Evolutionary conservation across 164 flowering plant genomes (phyloP).

Genomic region (Chimonanthus salicifolius): DNA sequence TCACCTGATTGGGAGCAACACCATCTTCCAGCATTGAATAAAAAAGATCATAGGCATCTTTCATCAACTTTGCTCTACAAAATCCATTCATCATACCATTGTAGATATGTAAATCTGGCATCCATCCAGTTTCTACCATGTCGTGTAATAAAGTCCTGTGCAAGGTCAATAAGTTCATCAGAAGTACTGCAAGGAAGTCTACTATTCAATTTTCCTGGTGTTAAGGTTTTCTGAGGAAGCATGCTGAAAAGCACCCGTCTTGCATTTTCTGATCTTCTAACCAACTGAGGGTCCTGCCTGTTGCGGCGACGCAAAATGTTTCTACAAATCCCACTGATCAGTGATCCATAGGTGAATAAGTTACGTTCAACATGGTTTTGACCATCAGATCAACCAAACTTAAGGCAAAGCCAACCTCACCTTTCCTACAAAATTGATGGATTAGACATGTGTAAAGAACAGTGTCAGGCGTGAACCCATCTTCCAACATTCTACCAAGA

Average conservation of each 20-base stretch:
- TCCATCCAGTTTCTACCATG: slow-evolving; percentile 14
- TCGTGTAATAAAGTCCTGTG: slow-evolving; percentile 23
- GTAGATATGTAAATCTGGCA: slow-evolving; percentile 42
- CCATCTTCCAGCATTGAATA: slow-evolving; percentile 38
- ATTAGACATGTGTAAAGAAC: slow-evolving; percentile 55
- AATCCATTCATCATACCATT: slow-evolving; percentile 42
- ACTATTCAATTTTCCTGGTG: slow-evolving; percentile 11
- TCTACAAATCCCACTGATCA: slow-evolving; percentile 46
- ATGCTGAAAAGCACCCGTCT: slow-evolving; percentile 29
- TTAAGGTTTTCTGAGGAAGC: slow-evolving; percentile 23
- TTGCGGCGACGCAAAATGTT: slow-evolving; percentile 16
- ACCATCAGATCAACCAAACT: slow-evolving; percentile 45
- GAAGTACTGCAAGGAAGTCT: slow-evolving; percentile 14
- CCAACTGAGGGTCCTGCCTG: slow-evolving; percentile 12
- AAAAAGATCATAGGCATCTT: slow-evolving; percentile 40
- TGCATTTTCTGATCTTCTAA: slow-evolving; percentile 17
- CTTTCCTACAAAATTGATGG: slow-evolving; percentile 44
- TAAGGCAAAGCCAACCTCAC: slow-evolving; percentile 45
- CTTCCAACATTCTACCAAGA: slow-evolving; percentile 47
- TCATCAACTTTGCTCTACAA: slow-evolving; percentile 31
- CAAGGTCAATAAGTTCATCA: slow-evolving; percentile 25
- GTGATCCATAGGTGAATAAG: slow-evolving; percentile 29
- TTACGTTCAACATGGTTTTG: slow-evolving; percentile 34
- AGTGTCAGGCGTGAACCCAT: slow-evolving; percentile 45
- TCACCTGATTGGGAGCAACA: slow-evolving; percentile 49